phyloP scores from a whole-genome alignment of 1,139 yeast genomes.

The Eremothecium coryli region DNA sequence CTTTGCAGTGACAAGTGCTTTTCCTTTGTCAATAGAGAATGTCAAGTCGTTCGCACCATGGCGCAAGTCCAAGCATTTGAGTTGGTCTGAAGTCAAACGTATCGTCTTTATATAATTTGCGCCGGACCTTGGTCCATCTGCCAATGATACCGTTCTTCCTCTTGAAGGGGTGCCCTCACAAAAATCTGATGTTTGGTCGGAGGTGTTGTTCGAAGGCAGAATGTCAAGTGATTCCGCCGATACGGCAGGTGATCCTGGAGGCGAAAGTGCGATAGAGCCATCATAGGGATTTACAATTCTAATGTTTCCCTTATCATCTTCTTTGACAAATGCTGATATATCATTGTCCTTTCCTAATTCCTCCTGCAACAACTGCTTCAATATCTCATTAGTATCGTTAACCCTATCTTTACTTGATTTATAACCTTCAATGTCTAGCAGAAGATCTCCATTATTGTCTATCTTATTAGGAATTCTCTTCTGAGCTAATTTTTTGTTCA shows the following conservation, averaged over 20 bases:
- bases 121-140: conserved; percentile 7
- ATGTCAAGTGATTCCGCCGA: conserved; percentile 17
- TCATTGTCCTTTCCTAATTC: conserved; percentile 52
- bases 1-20: conserved; percentile 63
- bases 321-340: conserved; percentile 41
- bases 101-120: conserved; percentile 68
- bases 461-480: conserved; percentile 82
- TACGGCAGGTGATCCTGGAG: conserved; percentile 21
- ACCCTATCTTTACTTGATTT: conserved; percentile 74
- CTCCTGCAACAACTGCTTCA: conserved; percentile 63
- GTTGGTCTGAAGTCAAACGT: conserved; percentile 83
- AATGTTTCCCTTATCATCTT: conserved; percentile 66
- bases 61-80: conserved; percentile 60
- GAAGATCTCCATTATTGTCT: conserved; percentile 83
- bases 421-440: conserved; percentile 93
- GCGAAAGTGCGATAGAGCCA: conserved; percentile 19
- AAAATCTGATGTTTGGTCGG: conserved; percentile 15
- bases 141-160: conserved; percentile 9
- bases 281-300: conserved; percentile 45
- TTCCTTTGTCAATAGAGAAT: conserved; percentile 76
- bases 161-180: conserved; percentile 11
- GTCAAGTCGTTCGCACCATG: conserved; percentile 72
- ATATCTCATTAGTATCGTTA: conserved; percentile 58
- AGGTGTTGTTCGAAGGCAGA: conserved; percentile 3
- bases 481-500: conserved; percentile 57